These are phyloP conservation scores for Aspergillus tamarii DNA, from an alignment of 2,329 filamentous ascomycete genomes.

Conservation along the genomic window DNA sequence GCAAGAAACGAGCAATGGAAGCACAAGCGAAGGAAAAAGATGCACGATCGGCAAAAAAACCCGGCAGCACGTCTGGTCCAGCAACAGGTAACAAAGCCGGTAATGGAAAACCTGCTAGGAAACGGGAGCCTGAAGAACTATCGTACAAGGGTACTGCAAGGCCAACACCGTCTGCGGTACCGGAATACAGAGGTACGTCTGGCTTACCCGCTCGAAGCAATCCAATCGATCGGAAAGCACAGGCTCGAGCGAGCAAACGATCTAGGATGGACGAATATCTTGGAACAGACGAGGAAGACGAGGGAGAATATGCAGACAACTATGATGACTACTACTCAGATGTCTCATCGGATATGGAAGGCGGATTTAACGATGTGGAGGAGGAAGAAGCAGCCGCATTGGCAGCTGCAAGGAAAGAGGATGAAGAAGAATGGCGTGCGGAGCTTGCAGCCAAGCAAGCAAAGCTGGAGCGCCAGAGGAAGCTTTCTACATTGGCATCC, in stretches of 20 bases:
- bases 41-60: conserved; percentile 34
- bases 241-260: conserved; percentile 28
- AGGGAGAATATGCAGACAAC: conserved; percentile 44
- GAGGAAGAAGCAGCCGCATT: conserved; percentile 49
- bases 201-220: conserved; percentile 36
- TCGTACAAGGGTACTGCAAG: conserved; percentile 46
- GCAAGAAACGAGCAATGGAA: conserved; percentile 48
- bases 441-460: conserved; percentile 51
- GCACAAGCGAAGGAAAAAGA: conserved; percentile 47
- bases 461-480: conserved; percentile 51
- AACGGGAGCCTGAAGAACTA: conserved; percentile 35
- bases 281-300: conserved; percentile 53
- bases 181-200: conserved; percentile 48
- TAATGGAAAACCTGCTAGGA: conserved; percentile 28
- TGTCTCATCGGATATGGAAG: conserved; percentile 55
- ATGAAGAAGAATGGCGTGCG: conserved; percentile 48
- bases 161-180: conserved; percentile 28
- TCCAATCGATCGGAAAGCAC: conserved; percentile 31
- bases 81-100: conserved; percentile 25
- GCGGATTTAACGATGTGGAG: conserved; percentile 50
- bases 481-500: conserved; percentile 42
- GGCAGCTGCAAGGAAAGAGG: conserved; percentile 47
- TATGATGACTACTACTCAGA: conserved; percentile 50
- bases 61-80: conserved; percentile 23
- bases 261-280: conserved; percentile 47